Conservation (phyloP, 495 filamentous ascomycete species). For the Lepidopterella palustris region DNA sequence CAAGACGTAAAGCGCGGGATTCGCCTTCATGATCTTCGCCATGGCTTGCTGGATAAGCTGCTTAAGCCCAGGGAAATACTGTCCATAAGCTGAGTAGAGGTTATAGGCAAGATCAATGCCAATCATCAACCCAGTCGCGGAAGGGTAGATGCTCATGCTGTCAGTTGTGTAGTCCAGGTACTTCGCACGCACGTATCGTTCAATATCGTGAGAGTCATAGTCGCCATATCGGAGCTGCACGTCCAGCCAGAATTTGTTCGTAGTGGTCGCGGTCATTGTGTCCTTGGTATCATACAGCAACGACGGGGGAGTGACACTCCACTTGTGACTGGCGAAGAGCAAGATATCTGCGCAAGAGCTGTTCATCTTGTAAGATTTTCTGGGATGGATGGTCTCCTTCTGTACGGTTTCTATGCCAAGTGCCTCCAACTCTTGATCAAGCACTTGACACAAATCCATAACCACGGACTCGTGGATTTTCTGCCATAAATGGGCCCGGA, state of each 20-base stretch:
- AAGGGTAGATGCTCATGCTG: constrained; percentile 98
- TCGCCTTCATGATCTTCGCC: constrained; percentile 99
- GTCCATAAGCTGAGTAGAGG: constrained; percentile 93
- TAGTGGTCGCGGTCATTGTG: constrained; percentile 86
- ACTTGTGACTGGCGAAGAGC: constrained; percentile 96
- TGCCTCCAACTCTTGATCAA: constrained; percentile 94
- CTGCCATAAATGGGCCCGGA: constrained; percentile 99
- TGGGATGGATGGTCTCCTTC: constrained; percentile 98
- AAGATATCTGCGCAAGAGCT: constrained; percentile 98
- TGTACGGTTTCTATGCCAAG: constrained; percentile 97
- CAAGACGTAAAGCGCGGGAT: constrained; percentile 92
- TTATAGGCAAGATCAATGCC: constrained; percentile 98
- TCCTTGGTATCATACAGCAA: constrained; percentile 96
- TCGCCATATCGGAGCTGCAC: constrained; percentile 97
- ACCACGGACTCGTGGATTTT: constrained; percentile 99
- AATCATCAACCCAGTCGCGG: constrained; percentile 96
- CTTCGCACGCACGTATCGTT: constrained; percentile 94
- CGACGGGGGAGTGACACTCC: constrained; percentile 93
- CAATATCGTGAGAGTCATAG: constrained; percentile 99
- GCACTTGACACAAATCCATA: constrained; percentile 99
- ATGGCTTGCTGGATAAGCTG: constrained; percentile 95
- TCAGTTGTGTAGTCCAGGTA: constrained; percentile 99
- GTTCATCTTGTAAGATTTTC: constrained; percentile 99
- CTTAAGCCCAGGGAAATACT: constrained; percentile 98
- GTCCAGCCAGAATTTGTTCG: constrained; percentile 99